Conservation (phyloP, 2,329 filamentous ascomycete species). For the Fusarium beomiforme region DNA sequence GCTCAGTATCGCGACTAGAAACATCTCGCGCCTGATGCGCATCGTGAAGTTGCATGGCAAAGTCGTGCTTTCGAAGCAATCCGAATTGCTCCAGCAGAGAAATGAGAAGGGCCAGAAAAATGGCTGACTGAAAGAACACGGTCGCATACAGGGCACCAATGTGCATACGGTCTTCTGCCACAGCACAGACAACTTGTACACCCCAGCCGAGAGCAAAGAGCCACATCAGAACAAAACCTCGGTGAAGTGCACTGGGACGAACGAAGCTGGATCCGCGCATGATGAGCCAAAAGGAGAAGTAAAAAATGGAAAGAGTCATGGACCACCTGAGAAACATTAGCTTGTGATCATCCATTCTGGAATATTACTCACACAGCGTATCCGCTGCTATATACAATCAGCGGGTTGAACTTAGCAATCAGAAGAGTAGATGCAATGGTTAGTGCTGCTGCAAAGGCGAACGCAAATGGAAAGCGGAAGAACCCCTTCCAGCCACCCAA, state of each 20-base stretch:
- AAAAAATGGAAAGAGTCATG: conserved; percentile 85
- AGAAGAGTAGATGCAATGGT: conserved; percentile 79
- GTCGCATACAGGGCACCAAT: conserved; percentile 83
- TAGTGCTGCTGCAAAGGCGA: conserved; percentile 73
- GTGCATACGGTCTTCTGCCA: conserved; percentile 79
- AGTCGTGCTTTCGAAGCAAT: conserved; percentile 76
- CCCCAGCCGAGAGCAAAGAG: conserved; percentile 80
- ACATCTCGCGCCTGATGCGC: conserved; percentile 57
- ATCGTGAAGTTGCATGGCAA: conserved; percentile 67
- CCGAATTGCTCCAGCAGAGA: conserved; percentile 83
- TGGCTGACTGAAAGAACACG: conserved; percentile 79
- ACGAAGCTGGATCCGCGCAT: conserved; percentile 81
- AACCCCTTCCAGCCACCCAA: conserved; percentile 84
- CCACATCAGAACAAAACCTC: conserved; percentile 85
- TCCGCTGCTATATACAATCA: conserved; percentile 88
- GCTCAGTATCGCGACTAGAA: conserved; percentile 41
- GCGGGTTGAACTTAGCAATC: conserved; percentile 83
- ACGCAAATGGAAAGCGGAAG: conserved; percentile 82
- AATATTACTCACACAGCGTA: conserved; percentile 71
- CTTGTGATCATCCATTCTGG: too few relatives aligned
- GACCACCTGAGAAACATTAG: conserved; percentile 66
- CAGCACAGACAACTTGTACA: conserved; percentile 75
- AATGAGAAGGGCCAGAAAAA: conserved; percentile 79
- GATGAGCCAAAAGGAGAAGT: conserved; percentile 84
- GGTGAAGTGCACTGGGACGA: conserved; percentile 86